These are phyloP conservation scores for Diddensiella transvaalensis DNA, from an alignment of 805 yeast genomes.

Conservation along the genomic window DNA sequence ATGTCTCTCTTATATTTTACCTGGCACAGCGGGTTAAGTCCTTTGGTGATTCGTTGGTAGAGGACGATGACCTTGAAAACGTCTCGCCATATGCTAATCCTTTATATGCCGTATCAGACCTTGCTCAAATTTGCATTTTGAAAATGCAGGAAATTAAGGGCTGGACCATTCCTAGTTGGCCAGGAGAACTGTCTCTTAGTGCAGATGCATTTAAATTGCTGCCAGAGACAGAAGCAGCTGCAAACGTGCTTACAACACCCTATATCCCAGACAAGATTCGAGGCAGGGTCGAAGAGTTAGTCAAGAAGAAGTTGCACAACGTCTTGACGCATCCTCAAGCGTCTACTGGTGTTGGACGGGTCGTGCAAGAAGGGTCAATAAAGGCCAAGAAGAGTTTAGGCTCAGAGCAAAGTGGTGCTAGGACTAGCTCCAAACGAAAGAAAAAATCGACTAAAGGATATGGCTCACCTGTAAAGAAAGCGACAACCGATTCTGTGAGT, in stretches of 20 bases:
- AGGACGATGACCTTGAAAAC: conserved; percentile 20
- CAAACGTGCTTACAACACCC: conserved; percentile 48
- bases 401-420: too few species aligned
- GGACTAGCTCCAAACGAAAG: too few species aligned
- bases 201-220: conserved; percentile 67
- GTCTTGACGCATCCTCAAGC: too few species aligned
- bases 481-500: too few species aligned
- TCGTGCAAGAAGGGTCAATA: too few species aligned
- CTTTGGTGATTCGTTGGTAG: conserved; percentile 55
- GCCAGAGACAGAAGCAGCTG: conserved; percentile 54
- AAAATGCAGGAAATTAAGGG: conserved; percentile 52
- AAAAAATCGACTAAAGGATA: conserved; percentile 2
- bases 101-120: conserved; percentile 67
- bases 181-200: conserved; percentile 69
- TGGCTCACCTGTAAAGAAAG: neutral
- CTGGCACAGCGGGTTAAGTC: conserved; percentile 76
- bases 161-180: conserved; percentile 78
- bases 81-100: conserved; percentile 22
- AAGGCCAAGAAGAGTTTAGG: too few species aligned
- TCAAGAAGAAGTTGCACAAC: conserved; percentile 6
- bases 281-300: conserved; percentile 11
- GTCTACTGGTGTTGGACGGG: too few species aligned
- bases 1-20: conserved; percentile 69
- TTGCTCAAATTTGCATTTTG: conserved; percentile 63
- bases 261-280: conserved; percentile 51